Evolutionary conservation across 495 filamentous ascomycete genomes (phyloP), one percentile per base, ranked within the genome.

Genomic region (Penicillium paxilli): DNA sequence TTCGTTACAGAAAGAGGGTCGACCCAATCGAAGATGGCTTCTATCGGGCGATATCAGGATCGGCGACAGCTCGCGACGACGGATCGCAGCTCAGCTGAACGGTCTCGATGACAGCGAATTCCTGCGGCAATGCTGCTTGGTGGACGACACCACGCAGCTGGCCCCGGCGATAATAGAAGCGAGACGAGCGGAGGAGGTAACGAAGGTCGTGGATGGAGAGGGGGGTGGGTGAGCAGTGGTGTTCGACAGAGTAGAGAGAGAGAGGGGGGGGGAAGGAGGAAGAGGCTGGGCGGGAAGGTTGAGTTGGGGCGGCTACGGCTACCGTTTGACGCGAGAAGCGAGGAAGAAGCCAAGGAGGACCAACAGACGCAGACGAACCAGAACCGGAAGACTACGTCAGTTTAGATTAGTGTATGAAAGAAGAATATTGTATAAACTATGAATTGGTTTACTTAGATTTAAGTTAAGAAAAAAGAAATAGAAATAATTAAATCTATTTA

Each of bases 271-370:
- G 14, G 35, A 19, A 19, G 55, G 49, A 40, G 51, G 44, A 60
- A 62, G 64, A 60, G 59, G 63, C 55, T 63, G 61, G 47, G 63
- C 48, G 59, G 62, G 62, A 64, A 69, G 60, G 60, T 48, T 62
- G 49, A 59, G 63, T 58, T 55, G 60, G 57, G 58, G 59, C 30
- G n/a, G 8, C 12, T 8, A 68, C 68, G 65, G 69, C 59, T 67
- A 58, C 30, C 54, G 58, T 67, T n/a, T 73, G 63, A 56, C 72
- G 71, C 71, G 57, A 57, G 62, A 73, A 70, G 70, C 72, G 70
- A 74, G 60, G 30, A n/a, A n/a, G n/a, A n/a, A n/a, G n/a, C n/a
- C n/a, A n/a, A n/a, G n/a, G n/a, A n/a, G n/a, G n/a, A n/a, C n/a
- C 38, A 45, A 50, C 65, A 70, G 66, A 56, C 69, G 67, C n/a